Percentiles rank a stretch among this genome's conserved stretches.
Evolutionary conservation across 2,329 filamentous ascomycete genomes (phyloP).

Genomic region (Aspergillus floridensis): DNA sequence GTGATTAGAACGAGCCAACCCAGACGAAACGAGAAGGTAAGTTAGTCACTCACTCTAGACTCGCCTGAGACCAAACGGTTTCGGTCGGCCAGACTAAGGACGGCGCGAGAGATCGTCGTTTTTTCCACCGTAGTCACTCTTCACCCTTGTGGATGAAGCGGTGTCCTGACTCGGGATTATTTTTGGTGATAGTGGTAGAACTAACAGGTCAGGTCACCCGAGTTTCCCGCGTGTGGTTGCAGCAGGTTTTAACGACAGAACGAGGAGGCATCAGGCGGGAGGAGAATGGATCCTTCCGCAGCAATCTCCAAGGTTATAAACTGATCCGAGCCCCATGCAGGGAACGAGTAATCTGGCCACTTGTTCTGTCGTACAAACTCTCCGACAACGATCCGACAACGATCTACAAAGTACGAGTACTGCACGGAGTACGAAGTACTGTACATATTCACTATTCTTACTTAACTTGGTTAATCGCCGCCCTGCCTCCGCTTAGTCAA

Average conservation of each 20-base stretch:
- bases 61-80: not conserved
- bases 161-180: not conserved
- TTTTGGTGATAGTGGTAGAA: not conserved
- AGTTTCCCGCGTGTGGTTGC: slow-evolving; percentile 18
- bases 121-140: not conserved
- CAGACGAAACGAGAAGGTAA: not conserved
- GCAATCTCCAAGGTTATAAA: slow-evolving; percentile 1
- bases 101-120: not conserved
- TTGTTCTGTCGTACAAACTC: not conserved
- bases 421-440: too few species aligned
- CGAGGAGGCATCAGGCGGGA: slow-evolving; percentile 6
- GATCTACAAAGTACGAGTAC: not conserved
- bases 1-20: not conserved
- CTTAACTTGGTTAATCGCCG: not conserved
- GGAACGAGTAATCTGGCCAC: not conserved
- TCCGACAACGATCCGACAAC: not conserved
- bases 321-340: not conserved
- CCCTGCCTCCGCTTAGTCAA: too few species aligned
- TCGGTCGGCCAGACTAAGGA: not conserved
- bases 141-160: not conserved
- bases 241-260: slow-evolving; percentile 10
- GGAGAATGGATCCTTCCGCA: not conserved
- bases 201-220: slow-evolving; percentile 13
- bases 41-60: not conserved
- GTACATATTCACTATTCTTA: not conserved